Evolutionary conservation across 1,284 basidiomycete genomes (phyloP).

Genomic region (Cutaneotrichosporon arboriforme): DNA sequence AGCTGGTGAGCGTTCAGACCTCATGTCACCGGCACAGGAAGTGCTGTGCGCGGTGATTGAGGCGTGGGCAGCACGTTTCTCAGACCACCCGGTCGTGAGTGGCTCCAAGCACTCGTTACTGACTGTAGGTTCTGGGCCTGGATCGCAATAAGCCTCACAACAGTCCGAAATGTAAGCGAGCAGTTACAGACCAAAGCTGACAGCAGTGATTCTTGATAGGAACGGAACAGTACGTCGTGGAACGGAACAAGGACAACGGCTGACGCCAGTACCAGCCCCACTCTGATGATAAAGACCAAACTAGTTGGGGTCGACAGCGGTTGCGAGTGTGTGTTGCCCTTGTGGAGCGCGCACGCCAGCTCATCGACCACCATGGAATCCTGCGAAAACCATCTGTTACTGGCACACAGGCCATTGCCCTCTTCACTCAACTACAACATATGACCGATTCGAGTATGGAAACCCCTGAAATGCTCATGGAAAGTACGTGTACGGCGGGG

Average conservation of each 20-base stretch:
- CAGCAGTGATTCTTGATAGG: conserved; percentile 22
- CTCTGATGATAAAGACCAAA: conserved; percentile 13
- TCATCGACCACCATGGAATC: conserved; percentile 31
- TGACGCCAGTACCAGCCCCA: background rate
- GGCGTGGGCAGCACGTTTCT: conserved; percentile 40
- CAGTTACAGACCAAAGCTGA: background rate
- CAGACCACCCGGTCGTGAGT: conserved; percentile 35
- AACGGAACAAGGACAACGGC: background rate
- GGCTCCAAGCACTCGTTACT: background rate
- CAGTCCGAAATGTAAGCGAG: conserved; percentile 3
- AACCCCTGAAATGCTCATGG: conserved; percentile 19
- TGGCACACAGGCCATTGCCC: conserved; percentile 29
- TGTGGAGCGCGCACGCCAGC: conserved; percentile 22
- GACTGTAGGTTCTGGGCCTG: conserved; percentile 26
- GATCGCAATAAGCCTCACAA: conserved; percentile 8
- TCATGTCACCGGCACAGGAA: conserved; percentile 32
- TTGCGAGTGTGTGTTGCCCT: conserved; percentile 29
- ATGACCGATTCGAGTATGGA: conserved; percentile 22
- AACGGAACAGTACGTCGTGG: conserved; percentile 15
- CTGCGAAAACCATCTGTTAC: conserved; percentile 27
- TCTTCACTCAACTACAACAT: conserved; percentile 29
- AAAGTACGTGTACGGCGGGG: conserved; percentile 20
- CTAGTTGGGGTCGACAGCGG: conserved; percentile 32
- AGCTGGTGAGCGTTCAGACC: conserved; percentile 32
- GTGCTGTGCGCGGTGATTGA: conserved; percentile 37